Evolutionary conservation across 1,139 yeast genomes (phyloP), one percentile per base, ranked within the genome.

Genomic region (Blastobotrys capitulatus): DNA sequence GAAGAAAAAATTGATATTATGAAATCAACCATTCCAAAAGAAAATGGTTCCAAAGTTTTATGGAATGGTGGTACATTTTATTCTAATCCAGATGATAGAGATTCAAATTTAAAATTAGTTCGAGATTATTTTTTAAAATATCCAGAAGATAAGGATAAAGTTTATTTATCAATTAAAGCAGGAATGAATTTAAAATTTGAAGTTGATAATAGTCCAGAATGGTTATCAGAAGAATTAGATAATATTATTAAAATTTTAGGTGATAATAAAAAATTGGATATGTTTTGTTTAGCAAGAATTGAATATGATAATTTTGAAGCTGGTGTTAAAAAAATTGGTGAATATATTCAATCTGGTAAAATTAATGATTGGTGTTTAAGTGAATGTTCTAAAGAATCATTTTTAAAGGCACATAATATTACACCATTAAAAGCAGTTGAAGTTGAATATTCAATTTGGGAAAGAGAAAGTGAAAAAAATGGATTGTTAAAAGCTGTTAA

Each of bases 51-150:
- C 51, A n/a, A n/a, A n/a, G 77, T 75, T 29, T 75, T 83, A 52
- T 69, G 86, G 69, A 87, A 87, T 61, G 80, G 79, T 29, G 95
- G 94, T 50, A 92, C 83, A 58, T 86, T 87, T 62, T 88, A 88
- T 60, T 94, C 92, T 26, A 67, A 74, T 44, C 68, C 67, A 6
- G 66, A 69, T 44, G 71, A 75, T 44, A n/a, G n/a, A n/a, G 70
- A 67, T 48, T 66, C 69, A 56, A 81, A 81, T 58, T 68, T 85
- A 66, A 69, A 76, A 57, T 73, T 79, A 48, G 61, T 86, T 42
- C 69, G 76, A 48, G 75, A 75, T 13, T 87, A 82, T 62, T 78
- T 85, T 52, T 73, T 68, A 15, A 70, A 74, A 57, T 71, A 78
- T 52, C 85, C 86, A 0, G 81, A 77, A 42, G 68, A 70, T 47